Percentiles rank a stretch among this genome's conserved stretches.
phyloP scores from a whole-genome alignment of 495 filamentous ascomycete species.

The Lineolata rhizophorae region DNA sequence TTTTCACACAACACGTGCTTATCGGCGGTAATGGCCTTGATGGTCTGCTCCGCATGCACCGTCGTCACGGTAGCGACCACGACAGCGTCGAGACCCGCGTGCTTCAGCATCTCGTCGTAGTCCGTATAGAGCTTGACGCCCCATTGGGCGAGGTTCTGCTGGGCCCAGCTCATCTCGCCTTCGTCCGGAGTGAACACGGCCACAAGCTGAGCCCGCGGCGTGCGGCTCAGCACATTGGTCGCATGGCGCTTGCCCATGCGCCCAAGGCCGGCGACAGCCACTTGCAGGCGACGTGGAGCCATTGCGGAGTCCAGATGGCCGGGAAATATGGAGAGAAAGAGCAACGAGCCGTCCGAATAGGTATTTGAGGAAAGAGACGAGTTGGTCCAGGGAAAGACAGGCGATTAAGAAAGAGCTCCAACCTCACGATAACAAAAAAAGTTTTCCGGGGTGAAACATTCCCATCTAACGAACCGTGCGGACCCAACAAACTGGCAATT shows the following conservation, averaged over 20 bases:
- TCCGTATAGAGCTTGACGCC: conserved; percentile 17
- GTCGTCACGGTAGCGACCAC: conserved; percentile 18
- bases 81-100: conserved; percentile 18
- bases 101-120: conserved; percentile 21
- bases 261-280: conserved; percentile 21
- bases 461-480: too few relatives aligned
- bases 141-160: conserved; percentile 14
- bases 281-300: conserved; percentile 13
- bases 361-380: too few relatives aligned
- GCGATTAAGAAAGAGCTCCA: too few relatives aligned
- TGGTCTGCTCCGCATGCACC: conserved; percentile 20
- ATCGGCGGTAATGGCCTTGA: conserved; percentile 17
- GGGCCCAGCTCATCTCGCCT: conserved; percentile 15
- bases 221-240: conserved; percentile 17
- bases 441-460: too few relatives aligned
- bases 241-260: conserved; percentile 23
- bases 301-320: too few relatives aligned
- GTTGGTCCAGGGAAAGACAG: too few relatives aligned
- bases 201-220: conserved; percentile 18
- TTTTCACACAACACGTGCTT: conserved; percentile 24
- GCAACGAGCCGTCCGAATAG: too few relatives aligned
- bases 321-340: too few relatives aligned
- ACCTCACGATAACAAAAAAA: too few relatives aligned
- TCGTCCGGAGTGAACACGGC: conserved; percentile 18
- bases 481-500: too few relatives aligned